phyloP scores from a whole-genome alignment of 208 protist species.

The Leishmania martiniquensis region DNA sequence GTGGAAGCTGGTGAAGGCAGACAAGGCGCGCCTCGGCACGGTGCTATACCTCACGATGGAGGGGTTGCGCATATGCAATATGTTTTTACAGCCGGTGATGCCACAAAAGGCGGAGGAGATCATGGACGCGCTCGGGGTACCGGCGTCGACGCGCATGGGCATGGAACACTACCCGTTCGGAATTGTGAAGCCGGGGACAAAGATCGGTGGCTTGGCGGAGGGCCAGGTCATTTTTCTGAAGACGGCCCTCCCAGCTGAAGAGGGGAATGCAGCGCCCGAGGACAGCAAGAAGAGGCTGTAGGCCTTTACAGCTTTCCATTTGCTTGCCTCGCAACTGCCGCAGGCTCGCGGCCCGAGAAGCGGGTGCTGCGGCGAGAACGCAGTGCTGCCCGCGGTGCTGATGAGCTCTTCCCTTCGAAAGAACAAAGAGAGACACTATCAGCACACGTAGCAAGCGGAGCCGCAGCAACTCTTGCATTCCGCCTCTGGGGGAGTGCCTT shows the following conservation, averaged over 20 bases:
- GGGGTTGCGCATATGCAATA: conserved; percentile 78
- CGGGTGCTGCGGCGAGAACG: background rate
- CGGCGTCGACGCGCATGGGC: conserved; percentile 45
- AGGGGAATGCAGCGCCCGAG: conserved; percentile 1
- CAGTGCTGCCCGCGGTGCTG: background rate
- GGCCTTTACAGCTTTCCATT: background rate
- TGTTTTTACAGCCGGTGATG: conserved; percentile 88
- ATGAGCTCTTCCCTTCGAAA: background rate
- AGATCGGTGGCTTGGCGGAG: conserved; percentile 49
- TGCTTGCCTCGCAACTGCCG: background rate
- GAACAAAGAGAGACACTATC: too few species aligned
- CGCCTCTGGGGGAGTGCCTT: background rate
- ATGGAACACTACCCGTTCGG: conserved; percentile 72
- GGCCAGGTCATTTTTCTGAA: conserved; percentile 83
- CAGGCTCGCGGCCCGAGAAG: background rate
- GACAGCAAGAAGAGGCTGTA: conserved; percentile 21
- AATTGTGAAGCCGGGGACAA: conserved; percentile 59
- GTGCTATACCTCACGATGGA: conserved; percentile 93
- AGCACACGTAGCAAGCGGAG: too few species aligned
- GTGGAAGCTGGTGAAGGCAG: conserved; percentile 92
- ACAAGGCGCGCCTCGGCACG: conserved; percentile 72
- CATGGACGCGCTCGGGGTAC: conserved; percentile 89
- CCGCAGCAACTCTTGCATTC: background rate
- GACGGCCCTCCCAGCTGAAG: conserved; percentile 36
- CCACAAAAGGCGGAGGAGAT: conserved; percentile 80